Conservation (phyloP, 2,329 filamentous ascomycete genomes). For the Pleomassaria siparia region DNA sequence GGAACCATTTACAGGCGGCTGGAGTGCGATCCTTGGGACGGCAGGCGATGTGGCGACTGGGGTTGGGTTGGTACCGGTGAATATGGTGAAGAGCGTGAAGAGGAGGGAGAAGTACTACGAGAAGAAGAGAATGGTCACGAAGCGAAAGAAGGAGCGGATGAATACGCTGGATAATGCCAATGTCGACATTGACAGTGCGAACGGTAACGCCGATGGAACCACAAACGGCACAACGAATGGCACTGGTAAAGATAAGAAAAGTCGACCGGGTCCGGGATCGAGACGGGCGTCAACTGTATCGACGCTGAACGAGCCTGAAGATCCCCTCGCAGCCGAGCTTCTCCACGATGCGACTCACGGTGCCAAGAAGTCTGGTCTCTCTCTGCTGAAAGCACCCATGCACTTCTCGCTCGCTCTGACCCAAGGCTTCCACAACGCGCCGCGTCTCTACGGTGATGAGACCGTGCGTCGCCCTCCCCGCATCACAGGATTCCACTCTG, state of each 20-base stretch:
- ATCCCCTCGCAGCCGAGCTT: conserved; percentile 37
- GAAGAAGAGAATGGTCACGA: conserved; percentile 45
- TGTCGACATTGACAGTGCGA: conserved; percentile 11
- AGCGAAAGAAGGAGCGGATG: conserved; percentile 32
- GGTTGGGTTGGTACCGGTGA: conserved; percentile 64
- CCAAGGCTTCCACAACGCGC: conserved; percentile 71
- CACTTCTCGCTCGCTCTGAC: conserved; percentile 63
- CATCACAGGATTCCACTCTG: conserved; percentile 67
- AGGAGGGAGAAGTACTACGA: conserved; percentile 55
- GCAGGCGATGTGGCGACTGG: conserved; percentile 63
- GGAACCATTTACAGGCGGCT: conserved; percentile 68
- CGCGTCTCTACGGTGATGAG: conserved; percentile 68
- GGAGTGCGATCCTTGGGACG: conserved; percentile 62
- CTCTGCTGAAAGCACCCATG: conserved; percentile 60
- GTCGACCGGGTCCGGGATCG: conserved; percentile 15
- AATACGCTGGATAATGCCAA: conserved; percentile 22
- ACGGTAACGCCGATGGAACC: conserved; percentile 19
- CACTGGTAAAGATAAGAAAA: conserved; percentile 5
- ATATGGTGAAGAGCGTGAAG: conserved; percentile 60
- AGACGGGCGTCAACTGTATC: conserved; percentile 32
- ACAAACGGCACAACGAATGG: background rate
- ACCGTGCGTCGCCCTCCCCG: conserved; percentile 65
- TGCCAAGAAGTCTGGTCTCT: conserved; percentile 53
- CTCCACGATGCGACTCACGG: conserved; percentile 56
- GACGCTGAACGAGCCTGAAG: conserved; percentile 33